Base-by-base conservation (phyloP, 2,329 filamentous ascomycete genomes). In the Hymenoscyphus albidus region DNA sequence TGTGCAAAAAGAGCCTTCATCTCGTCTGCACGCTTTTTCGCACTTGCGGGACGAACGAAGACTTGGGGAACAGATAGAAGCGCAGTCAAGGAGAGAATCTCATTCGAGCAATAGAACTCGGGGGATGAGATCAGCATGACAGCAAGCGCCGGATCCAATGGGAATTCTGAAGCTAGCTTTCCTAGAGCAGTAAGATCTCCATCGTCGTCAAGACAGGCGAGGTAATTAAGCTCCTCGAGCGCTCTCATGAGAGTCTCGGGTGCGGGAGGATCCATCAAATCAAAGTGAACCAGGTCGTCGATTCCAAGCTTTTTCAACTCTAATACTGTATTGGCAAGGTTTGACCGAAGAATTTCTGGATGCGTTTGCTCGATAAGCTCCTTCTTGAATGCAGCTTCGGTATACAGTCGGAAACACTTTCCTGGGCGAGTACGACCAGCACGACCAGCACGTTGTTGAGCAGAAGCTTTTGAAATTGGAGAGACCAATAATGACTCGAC, bases 161-260 rank as follows among this genome's bases (percentile, higher is more conserved):
- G 95, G 74, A 98, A 99, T 70, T 97, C 93, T 3, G 95, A 97
- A 0, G 95, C 94, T 64, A 97, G 82, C 66, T 89, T 86, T 62
- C 95, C 95, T 4, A 99, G 84, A 4, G 85, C 80, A 1, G 95
- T 99, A 66, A 99, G 85, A 74, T 97, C 91, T 72, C 95, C 95
- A 70, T 99, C 94, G 72, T 99, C 95, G 74, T 99, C 93, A 5
- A 99, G 85, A 77, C 95, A 98, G 14, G 94, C 93, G 16, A 99
- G 85, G 76, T 97, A 99, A 78, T 99, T 99, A 64, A 99, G 87
- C 80, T 99, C 95, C 77, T 99, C 95, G 27, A 99, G 81, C 2
- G 95, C 95, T 70, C 96, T 88, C 94, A 99, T 99, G 78, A 99
- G 88, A 10, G 96, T 99, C 80, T 99, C 96, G 0, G 95, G 96